phyloP scores from a whole-genome alignment of 2,329 filamentous ascomycete species.

The Ambrosiella cleistominuta region DNA sequence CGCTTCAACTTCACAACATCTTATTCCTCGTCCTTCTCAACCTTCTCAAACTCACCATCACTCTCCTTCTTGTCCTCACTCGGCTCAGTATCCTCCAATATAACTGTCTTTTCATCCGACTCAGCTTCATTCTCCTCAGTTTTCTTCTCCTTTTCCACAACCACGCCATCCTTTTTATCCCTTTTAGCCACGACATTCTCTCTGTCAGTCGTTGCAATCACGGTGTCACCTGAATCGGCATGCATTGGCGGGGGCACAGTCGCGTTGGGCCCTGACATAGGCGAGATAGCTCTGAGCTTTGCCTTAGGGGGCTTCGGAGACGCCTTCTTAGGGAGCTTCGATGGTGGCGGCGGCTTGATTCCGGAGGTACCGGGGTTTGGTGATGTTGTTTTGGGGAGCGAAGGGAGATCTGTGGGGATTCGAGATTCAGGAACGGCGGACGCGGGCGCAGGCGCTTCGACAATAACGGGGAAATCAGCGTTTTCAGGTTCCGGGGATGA shows the following conservation, averaged over 20 bases:
- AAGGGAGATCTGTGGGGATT: background rate
- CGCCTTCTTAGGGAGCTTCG: conserved; percentile 11
- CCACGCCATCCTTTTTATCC: background rate
- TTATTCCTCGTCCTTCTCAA: conserved; percentile 12
- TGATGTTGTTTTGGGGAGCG: conserved; percentile 5
- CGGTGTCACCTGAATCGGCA: background rate
- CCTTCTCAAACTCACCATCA: conserved; percentile 10
- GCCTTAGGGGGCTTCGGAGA: conserved; percentile 6
- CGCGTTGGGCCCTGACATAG: conserved; percentile 6
- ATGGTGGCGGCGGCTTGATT: conserved; percentile 7
- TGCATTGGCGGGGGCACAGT: background rate
- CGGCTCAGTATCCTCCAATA: conserved; percentile 14
- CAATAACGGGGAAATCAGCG: background rate
- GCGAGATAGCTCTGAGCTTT: conserved; percentile 3
- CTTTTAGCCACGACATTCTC: background rate
- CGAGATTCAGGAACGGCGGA: background rate
- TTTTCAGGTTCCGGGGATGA: background rate
- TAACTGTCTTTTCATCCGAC: conserved; percentile 10
- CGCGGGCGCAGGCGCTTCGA: conserved; percentile 1
- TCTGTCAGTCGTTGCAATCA: background rate
- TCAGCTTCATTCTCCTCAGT: conserved; percentile 13
- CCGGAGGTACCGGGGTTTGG: conserved; percentile 3
- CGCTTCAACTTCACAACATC: background rate
- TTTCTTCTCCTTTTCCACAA: background rate
- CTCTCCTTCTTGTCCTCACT: conserved; percentile 10